Conservation (phyloP, 169 alveolate species). For the Plasmodium vinckei region DNA sequence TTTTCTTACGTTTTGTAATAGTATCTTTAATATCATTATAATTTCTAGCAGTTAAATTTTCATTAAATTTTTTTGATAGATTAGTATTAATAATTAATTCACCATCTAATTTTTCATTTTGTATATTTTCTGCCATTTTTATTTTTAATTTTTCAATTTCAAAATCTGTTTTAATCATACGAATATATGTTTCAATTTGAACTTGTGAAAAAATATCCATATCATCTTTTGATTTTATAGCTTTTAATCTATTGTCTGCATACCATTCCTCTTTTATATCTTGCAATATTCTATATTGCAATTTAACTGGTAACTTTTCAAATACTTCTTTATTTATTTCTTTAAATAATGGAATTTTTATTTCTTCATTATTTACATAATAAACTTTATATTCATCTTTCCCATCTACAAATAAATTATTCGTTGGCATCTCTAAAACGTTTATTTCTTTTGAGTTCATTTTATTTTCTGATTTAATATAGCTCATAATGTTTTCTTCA, state of each 20-base stretch:
- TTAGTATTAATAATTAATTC: conserved; percentile 56
- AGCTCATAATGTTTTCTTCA: background rate
- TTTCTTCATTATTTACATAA: conserved; percentile 68
- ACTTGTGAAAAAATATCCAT: conserved; percentile 86
- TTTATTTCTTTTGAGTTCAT: conserved; percentile 21
- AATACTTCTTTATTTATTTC: conserved; percentile 85
- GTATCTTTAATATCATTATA: conserved; percentile 32
- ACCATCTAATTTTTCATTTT: conserved; percentile 41
- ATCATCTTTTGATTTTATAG: conserved; percentile 84
- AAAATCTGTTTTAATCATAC: conserved; percentile 85
- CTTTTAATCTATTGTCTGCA: conserved; percentile 83
- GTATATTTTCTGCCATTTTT: conserved; percentile 79
- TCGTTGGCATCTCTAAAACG: conserved; percentile 41
- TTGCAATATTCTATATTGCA: conserved; percentile 86
- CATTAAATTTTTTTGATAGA: conserved; percentile 15
- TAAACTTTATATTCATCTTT: conserved; percentile 75
- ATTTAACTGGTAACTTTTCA: conserved; percentile 83
- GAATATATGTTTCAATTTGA: conserved; percentile 88
- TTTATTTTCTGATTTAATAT: background rate
- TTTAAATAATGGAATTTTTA: conserved; percentile 71
- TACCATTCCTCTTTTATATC: conserved; percentile 88
- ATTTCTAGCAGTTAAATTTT: conserved; percentile 23
- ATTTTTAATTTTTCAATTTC: conserved; percentile 88
- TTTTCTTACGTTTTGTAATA: conserved; percentile 2
- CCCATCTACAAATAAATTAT: conserved; percentile 33